Percentiles rank a stretch among this genome's conserved stretches.
These are phyloP conservation scores for Quercus lobata DNA, from an alignment of 331 rosid species.

Conservation along the genomic window DNA sequence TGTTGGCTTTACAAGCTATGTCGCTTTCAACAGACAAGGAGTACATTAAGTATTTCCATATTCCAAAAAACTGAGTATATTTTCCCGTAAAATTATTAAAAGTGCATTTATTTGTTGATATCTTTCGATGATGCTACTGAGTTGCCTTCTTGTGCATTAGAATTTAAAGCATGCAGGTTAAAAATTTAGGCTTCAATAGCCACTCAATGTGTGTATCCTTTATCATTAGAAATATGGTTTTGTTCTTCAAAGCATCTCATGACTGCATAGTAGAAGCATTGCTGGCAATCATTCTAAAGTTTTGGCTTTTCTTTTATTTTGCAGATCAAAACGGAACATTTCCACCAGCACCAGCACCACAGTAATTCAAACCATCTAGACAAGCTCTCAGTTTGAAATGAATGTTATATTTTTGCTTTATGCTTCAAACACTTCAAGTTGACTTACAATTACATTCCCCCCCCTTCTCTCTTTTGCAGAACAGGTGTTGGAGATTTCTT, in stretches of 20 bases:
- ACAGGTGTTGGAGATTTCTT: constrained; percentile 49
- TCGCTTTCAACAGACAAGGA: no score
- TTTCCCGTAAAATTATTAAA: neutral
- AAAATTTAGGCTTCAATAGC: no score
- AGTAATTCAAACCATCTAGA: neutral
- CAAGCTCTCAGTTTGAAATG: neutral
- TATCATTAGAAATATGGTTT: no score
- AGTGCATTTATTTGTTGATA: no score
- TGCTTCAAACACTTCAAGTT: constrained; percentile 5
- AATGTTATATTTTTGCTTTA: neutral
- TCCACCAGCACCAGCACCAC: constrained; percentile 35
- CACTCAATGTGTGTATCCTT: no score
- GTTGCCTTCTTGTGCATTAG: no score
- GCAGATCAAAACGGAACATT: constrained; percentile 62
- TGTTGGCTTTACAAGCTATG: no score
- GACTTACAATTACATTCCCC: constrained; percentile 6
- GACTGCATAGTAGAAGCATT: neutral
- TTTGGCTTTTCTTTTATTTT: constrained; percentile 16
- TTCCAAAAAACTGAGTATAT: no score
- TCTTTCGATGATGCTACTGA: no score
- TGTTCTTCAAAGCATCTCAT: no score
- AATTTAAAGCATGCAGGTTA: constrained; percentile 13
- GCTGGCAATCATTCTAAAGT: neutral
- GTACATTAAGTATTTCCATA: no score
- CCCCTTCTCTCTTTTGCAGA: constrained; percentile 49